Evolutionary conservation across 345 rosid genomes (phyloP), one percentile per base, ranked within the genome.

Genomic region (Reutealis trisperma): DNA sequence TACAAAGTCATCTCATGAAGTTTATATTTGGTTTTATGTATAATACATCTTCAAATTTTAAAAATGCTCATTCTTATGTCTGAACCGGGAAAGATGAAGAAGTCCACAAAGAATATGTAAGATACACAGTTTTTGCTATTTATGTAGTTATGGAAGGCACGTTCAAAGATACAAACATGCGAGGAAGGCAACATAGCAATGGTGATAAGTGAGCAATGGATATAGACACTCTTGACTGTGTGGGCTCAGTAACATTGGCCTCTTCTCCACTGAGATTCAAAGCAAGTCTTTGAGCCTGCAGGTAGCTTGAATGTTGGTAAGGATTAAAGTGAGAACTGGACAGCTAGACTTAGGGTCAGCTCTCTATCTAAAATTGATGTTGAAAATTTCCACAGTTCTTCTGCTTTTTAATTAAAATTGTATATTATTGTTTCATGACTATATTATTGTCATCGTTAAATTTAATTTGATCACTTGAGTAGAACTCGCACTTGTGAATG

Each of bases 111-210:
- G 60, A 45, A 51, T 30, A 37, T 21, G 4, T 5, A 30, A 12
- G 21, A 69, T 6, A 19, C 76, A 66, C n/a, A 11, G 72, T 70
- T 69, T 75, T 60, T n/a, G n/a, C n/a, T 61, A 54, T 49, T 8
- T 51, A 52, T 62, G 37, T 25, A 63, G 67, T 64, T 34, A 67
- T 70, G 74, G 78, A 11, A 68, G 30, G 78, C 71, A 61, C 64
- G 78, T 64, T n/a, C 67, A 71, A 24, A 57, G 42, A 49, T 49
- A 14, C 22, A 22, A 24, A 47, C 19, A 24, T 16, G 32, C n/a
- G 63, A 25, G 14, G 14, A 68, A 24, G 30, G 34, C 58, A 52
- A 45, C 47, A 65, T 67, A 25, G 55, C 13, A n/a, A 42, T 67
- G 25, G 27, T 67, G 70, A 41, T 13, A 67, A 21, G 15, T 10